A percentile compares a stretch with the other conserved stretches of the same genome.
Evolutionary conservation across 2,329 filamentous ascomycete species (phyloP).

Genomic region (Alternaria brassicicola): DNA sequence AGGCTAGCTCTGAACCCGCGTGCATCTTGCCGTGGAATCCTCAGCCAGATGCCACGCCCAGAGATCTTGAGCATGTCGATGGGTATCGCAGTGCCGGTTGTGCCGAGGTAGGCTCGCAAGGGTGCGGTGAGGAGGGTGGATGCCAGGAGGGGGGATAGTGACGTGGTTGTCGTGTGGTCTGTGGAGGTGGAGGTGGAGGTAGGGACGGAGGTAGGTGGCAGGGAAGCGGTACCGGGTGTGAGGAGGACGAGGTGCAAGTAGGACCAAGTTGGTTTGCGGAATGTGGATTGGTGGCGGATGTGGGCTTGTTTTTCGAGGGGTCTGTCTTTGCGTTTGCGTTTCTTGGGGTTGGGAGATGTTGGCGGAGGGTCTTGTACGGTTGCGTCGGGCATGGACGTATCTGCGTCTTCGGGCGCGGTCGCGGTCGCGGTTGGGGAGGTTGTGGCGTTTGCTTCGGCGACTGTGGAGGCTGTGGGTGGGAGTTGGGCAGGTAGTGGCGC

Average conservation of each 20-base stretch:
- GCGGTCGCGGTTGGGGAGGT: not conserved
- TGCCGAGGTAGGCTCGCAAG: slow-evolving; percentile 71
- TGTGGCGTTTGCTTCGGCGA: not conserved
- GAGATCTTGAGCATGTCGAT: slow-evolving; percentile 69
- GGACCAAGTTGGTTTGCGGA: slow-evolving; percentile 48
- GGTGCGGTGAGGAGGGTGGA: slow-evolving; percentile 68
- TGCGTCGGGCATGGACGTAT: not conserved
- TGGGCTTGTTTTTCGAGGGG: slow-evolving; percentile 13
- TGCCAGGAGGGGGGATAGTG: slow-evolving; percentile 64
- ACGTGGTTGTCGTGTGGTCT: not conserved
- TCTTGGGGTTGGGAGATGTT: not conserved
- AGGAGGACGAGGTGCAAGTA: slow-evolving; percentile 52
- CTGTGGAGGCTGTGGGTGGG: rapidly evolving
- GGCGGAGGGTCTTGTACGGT: not conserved
- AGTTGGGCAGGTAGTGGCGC: not conserved
- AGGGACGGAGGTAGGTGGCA: not conserved
- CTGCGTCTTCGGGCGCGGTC: not conserved
- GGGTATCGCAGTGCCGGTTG: slow-evolving; percentile 69
- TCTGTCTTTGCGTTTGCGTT: slow-evolving; percentile 21
- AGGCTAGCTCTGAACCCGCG: slow-evolving; percentile 30
- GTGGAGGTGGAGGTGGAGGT: slow-evolving; percentile 52
- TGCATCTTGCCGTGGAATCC: slow-evolving; percentile 37
- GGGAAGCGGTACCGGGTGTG: slow-evolving; percentile 14
- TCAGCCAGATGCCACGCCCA: slow-evolving; percentile 29
- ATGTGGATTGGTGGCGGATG: slow-evolving; percentile 46